Conservation (phyloP, 371 early-diverging fungal species). For the Polyrhizophydium stewartii region DNA sequence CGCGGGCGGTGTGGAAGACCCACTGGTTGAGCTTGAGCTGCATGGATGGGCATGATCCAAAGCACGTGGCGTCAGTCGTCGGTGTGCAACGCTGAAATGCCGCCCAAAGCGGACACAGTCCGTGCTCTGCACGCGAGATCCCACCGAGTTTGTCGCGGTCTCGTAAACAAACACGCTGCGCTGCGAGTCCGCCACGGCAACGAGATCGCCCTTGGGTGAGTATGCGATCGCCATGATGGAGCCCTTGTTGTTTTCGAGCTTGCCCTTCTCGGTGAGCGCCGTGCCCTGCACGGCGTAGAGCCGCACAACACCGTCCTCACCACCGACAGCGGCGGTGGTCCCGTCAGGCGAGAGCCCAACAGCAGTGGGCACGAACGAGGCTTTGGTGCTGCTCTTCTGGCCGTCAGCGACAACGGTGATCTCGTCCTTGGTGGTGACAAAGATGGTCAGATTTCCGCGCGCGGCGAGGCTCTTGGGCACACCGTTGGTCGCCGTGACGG, state of each 20-base stretch:
- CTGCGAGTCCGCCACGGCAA: slow-evolving; percentile 80
- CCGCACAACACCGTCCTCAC: slow-evolving; percentile 44
- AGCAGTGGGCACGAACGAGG: slow-evolving; percentile 50
- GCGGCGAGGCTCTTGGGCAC: slow-evolving; percentile 54
- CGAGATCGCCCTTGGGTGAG: slow-evolving; percentile 61
- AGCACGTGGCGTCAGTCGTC: neutral
- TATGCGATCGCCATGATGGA: slow-evolving; percentile 72
- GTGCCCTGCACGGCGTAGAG: slow-evolving; percentile 16
- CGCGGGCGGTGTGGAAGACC: slow-evolving; percentile 88
- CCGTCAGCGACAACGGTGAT: slow-evolving; percentile 42
- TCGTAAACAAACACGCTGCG: slow-evolving; percentile 79
- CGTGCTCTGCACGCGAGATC: neutral
- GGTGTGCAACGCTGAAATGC: neutral
- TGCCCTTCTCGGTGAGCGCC: slow-evolving; percentile 10
- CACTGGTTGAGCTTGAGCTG: slow-evolving; percentile 63
- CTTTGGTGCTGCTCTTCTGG: slow-evolving; percentile 22
- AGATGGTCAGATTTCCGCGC: slow-evolving; percentile 40
- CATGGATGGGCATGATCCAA: neutral
- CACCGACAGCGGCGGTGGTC: slow-evolving; percentile 42
- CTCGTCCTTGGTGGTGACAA: slow-evolving; percentile 41
- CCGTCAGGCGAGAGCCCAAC: slow-evolving; percentile 57
- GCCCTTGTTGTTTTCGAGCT: slow-evolving; percentile 51
- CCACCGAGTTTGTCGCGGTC: slow-evolving; percentile 45
- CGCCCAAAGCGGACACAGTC: neutral
- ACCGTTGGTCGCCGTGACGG: slow-evolving; percentile 21